phyloP scores from a whole-genome alignment of 768 basidiomycete genomes.

The Termitomyces sp. region DNA sequence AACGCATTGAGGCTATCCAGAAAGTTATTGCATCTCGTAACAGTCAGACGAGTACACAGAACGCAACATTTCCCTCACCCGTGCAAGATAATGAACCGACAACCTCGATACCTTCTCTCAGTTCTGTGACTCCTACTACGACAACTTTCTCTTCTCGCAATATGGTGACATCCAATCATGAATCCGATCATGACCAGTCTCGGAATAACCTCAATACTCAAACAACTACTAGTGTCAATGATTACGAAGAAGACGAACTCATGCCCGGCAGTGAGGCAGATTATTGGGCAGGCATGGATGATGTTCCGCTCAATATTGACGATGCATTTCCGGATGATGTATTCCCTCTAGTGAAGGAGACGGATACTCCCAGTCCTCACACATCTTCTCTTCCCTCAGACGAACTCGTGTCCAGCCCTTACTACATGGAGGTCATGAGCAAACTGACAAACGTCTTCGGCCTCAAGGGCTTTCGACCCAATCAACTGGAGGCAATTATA shows the following conservation, averaged over 20 bases:
- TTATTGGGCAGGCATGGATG: slow-evolving; percentile 48
- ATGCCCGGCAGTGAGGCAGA: slow-evolving; percentile 42
- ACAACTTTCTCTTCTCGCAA: not conserved
- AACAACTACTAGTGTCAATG: not conserved
- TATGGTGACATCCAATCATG: not conserved
- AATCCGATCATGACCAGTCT: not conserved
- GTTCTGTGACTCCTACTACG: not conserved
- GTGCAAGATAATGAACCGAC: not conserved
- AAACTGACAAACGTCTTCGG: slow-evolving; percentile 61
- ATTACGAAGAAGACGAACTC: slow-evolving; percentile 17
- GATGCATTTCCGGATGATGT: slow-evolving; percentile 21
- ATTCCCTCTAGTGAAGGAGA: slow-evolving; percentile 17
- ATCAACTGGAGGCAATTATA: slow-evolving; percentile 86
- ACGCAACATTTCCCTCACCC: not conserved
- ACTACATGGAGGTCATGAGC: slow-evolving; percentile 50
- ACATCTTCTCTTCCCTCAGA: slow-evolving; percentile 16
- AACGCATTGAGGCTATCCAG: slow-evolving; percentile 39
- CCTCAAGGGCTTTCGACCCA: slow-evolving; percentile 66
- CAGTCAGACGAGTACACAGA: not conserved
- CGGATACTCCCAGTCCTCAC: slow-evolving; percentile 16
- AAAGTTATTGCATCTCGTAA: slow-evolving; percentile 29
- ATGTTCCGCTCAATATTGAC: slow-evolving; percentile 34
- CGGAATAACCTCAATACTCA: not conserved
- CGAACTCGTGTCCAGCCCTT: slow-evolving; percentile 20
- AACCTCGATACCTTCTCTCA: not conserved